A percentile compares a stretch with the other conserved stretches of the same genome.
Conservation (phyloP, 805 yeast genomes). For the Ogataea nakhonphanomensis region DNA sequence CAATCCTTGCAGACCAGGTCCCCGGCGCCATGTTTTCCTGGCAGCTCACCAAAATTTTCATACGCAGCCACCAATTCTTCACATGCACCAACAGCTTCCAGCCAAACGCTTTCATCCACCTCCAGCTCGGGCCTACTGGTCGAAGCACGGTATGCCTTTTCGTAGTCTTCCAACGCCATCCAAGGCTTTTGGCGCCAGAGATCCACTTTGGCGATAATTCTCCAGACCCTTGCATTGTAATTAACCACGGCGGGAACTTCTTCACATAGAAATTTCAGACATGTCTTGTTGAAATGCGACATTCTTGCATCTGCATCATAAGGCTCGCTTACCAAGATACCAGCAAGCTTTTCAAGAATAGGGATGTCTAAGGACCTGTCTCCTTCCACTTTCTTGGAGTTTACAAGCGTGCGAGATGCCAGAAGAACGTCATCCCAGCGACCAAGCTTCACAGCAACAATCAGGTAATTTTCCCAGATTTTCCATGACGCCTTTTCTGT, state of each 20-base stretch:
- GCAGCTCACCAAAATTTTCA: conserved; percentile 79
- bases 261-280: conserved; percentile 69
- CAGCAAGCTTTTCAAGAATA: conserved; percentile 69
- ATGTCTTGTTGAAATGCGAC: conserved; percentile 62
- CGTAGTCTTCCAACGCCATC: conserved; percentile 81
- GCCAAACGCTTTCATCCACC: conserved; percentile 62
- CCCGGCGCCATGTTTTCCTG: conserved; percentile 76
- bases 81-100: conserved; percentile 75
- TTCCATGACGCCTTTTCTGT: conserved; percentile 75
- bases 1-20: conserved; percentile 89
- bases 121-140: conserved; percentile 62
- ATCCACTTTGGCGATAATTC: conserved; percentile 79
- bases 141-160: conserved; percentile 78
- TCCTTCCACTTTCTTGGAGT: conserved; percentile 51
- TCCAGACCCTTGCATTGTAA: conserved; percentile 71
- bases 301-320: conserved; percentile 34
- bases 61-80: conserved; percentile 80
- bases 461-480: conserved; percentile 82
- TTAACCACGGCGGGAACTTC: conserved; percentile 67
- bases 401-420: conserved; percentile 66
- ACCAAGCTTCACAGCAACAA: conserved; percentile 75
- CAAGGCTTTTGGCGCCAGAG: conserved; percentile 86
- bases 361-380: conserved; percentile 72
- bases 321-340: conserved; percentile 55
- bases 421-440: conserved; percentile 86